Evolutionary conservation across 225 moss, liverwort and hornwort genomes (phyloP), one percentile per base, ranked within the genome.

Genomic region (Antitrichia curtipendula): DNA sequence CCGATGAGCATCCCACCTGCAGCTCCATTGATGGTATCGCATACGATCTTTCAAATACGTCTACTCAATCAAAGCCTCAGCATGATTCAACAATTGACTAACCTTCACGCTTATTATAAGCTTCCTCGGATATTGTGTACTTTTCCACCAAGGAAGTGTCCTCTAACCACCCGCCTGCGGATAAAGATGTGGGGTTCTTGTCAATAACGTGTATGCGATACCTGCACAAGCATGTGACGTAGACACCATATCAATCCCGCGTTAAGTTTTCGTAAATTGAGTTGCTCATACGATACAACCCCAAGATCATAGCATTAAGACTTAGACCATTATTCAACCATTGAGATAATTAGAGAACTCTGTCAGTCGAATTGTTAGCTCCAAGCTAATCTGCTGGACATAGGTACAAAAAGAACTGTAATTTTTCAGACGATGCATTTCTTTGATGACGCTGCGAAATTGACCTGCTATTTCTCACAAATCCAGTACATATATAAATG

Each of bases 111-210:
- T 94, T 95, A 78, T 95, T 94, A 90, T 99, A 99, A n/a, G 95
- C 85, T 21, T 95, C 97, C 87, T 99, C 98, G 32, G 98, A 97
- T 56, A 99, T 99, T 19, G 87, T 89, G 81, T 96, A 99, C 86
- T 99, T 99, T 69, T 99, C 96, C 88, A 99, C 94, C 84, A 99
- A 93, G 52, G 98, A 99, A 81, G 95, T 95, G 78, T 99, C 96
- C 71, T 99, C 98, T 87, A 99, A 91, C 97, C 97, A 99, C 56
- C 98, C 98, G 88, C 97, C 97, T 78, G 98, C 96, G 34, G 98
- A 97, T 78, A 97, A 90, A 76, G 98, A 99, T 45, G 92, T 90
- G 65, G 96, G 98, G 85, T 99, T 95, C 90, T 91, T 91, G 90
- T 99, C 98, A 88, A 97, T 74, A 78, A 99, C 82, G 86, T 99